A percentile compares a stretch with the other conserved stretches of the same genome.
phyloP scores from a whole-genome alignment of 2,329 filamentous ascomycete genomes.

The Verticillium zaregamsianum region DNA sequence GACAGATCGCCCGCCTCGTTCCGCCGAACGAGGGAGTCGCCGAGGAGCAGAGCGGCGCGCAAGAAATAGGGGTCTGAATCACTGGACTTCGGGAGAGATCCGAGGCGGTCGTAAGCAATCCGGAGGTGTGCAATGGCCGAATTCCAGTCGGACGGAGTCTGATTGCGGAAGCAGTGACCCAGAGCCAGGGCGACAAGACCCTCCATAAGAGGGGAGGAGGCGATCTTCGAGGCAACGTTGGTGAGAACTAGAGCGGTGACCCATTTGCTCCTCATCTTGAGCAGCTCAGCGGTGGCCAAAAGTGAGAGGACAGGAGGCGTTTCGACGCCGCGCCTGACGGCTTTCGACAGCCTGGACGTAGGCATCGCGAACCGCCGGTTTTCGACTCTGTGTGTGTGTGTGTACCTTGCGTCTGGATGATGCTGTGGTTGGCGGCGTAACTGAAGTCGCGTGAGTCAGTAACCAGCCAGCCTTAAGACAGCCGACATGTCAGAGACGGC shows the following conservation, averaged over 20 bases:
- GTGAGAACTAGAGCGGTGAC: slow-evolving; percentile 6
- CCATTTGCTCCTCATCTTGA: slow-evolving; percentile 14
- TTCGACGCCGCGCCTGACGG: slow-evolving; percentile 10
- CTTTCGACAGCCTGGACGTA: background rate
- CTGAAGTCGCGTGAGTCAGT: background rate
- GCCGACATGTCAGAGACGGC: background rate
- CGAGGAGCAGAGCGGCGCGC: slow-evolving; percentile 14
- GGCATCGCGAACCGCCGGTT: background rate
- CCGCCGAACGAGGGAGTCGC: slow-evolving; percentile 13
- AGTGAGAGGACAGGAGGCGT: slow-evolving; percentile 10
- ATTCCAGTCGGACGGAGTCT: slow-evolving; percentile 11
- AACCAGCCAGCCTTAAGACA: background rate
- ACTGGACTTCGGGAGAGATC: slow-evolving; percentile 7
- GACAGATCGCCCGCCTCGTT: slow-evolving; percentile 11
- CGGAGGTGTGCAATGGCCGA: slow-evolving; percentile 10
- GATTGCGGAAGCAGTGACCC: slow-evolving; percentile 13
- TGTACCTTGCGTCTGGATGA: background rate
- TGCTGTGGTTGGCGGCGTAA: background rate
- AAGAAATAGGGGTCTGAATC: slow-evolving; percentile 13
- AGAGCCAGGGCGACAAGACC: slow-evolving; percentile 12
- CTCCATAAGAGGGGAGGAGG: slow-evolving; percentile 9
- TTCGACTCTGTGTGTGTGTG: background rate
- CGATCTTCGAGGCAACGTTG: slow-evolving; percentile 5
- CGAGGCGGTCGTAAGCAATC: slow-evolving; percentile 10
- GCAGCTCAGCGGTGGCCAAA: slow-evolving; percentile 9